Evolutionary conservation across 257 asterid genomes (phyloP).

Genomic region (Solanum chaucha): DNA sequence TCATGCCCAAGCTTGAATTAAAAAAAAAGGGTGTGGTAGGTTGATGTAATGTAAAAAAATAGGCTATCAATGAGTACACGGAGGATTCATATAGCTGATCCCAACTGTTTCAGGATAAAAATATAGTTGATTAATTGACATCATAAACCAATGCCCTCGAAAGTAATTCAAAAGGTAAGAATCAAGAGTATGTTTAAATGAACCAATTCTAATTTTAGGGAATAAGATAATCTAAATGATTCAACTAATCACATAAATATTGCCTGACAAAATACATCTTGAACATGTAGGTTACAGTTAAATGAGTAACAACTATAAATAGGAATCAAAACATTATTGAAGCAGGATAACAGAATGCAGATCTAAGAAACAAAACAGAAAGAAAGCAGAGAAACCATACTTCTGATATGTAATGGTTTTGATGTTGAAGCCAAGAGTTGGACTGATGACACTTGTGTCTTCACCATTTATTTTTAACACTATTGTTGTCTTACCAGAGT

Average conservation of each 20-base stretch:
- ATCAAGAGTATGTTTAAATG: neutral
- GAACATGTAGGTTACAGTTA: neutral
- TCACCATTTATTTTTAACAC: slow-evolving; percentile 93
- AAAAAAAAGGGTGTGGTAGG: neutral
- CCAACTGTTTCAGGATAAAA: neutral
- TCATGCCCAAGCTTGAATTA: neutral
- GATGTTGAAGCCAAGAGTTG: slow-evolving; percentile 95
- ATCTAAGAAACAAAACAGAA: neutral
- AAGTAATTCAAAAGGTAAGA: neutral
- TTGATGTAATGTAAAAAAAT: neutral
- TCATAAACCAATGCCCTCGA: neutral
- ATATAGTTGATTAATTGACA: neutral
- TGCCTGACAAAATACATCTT: neutral
- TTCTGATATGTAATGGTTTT: slow-evolving; percentile 72
- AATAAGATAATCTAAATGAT: neutral
- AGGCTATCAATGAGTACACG: neutral
- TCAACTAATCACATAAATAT: neutral
- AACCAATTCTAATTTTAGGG: neutral
- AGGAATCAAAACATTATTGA: neutral
- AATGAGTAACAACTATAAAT: neutral
- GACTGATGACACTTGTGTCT: slow-evolving; percentile 88
- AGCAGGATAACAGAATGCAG: neutral
- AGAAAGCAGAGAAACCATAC: slow-evolving; percentile 17
- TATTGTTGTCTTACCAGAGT: slow-evolving; percentile 90
- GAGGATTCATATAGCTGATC: neutral